These are phyloP conservation scores for Cercospora sesami DNA, from an alignment of 2,329 filamentous ascomycete genomes.

Conservation along the genomic window DNA sequence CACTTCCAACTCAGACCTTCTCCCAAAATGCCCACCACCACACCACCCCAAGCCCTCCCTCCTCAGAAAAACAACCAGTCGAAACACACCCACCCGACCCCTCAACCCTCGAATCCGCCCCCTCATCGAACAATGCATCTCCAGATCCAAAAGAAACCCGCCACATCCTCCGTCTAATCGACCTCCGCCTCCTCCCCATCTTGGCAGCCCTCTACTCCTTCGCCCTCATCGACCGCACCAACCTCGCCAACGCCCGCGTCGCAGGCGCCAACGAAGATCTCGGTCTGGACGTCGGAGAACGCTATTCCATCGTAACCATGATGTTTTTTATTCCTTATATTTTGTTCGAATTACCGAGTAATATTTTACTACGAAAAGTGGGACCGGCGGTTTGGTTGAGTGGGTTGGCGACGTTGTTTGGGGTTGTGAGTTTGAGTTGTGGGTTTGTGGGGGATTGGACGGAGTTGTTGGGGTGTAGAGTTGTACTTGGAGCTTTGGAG, in stretches of 20 bases:
- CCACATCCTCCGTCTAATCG: not conserved
- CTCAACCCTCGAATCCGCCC: not conserved
- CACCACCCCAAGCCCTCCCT: not conserved
- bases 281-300: not conserved
- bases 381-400: constrained; percentile 5
- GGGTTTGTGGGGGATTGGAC: constrained; percentile 10
- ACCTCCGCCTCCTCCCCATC: not conserved
- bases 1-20: not conserved
- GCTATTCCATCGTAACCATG: not conserved
- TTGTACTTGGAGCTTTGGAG: not conserved
- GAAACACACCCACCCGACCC: not conserved
- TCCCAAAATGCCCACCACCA: not conserved
- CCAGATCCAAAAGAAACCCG: not conserved
- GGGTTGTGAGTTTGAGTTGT: constrained; percentile 10
- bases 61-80: not conserved
- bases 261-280: not conserved
- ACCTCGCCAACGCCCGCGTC: not conserved
- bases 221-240: not conserved
- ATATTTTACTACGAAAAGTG: not conserved
- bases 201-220: not conserved
- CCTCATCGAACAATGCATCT: not conserved
- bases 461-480: not conserved
- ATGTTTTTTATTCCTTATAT: not conserved
- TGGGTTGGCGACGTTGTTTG: constrained; percentile 7
- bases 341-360: not conserved